phyloP scores from a whole-genome alignment of 129 eudicot species.

The Mikania micrantha region DNA sequence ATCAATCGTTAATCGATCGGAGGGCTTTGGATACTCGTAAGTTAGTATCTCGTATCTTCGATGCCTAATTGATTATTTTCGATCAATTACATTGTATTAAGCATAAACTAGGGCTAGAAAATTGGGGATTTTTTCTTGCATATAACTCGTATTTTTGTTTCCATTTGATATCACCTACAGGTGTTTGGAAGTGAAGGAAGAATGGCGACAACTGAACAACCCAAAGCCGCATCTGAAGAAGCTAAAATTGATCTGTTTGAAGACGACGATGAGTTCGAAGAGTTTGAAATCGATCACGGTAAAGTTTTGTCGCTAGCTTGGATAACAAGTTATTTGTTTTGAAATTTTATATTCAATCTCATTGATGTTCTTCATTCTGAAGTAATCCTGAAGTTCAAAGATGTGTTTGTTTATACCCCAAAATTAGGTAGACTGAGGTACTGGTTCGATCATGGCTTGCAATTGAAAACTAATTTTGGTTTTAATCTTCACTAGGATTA shows the following conservation, averaged over 20 bases:
- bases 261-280: conserved; percentile 86
- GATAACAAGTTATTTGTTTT: conserved; percentile 5
- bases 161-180: not conserved
- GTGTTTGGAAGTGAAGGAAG: not conserved
- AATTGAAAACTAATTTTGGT: not conserved
- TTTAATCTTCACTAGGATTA: not conserved
- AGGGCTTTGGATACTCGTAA: conserved; percentile 15
- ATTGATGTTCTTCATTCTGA: not conserved
- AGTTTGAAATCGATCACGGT: conserved; percentile 77
- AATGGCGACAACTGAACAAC: conserved; percentile 55
- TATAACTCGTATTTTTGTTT: not conserved
- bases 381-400: not conserved
- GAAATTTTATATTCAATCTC: not conserved
- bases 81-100: not conserved
- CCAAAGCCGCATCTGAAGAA: conserved; percentile 55
- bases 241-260: conserved; percentile 80
- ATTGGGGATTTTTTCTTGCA: conserved; percentile 4
- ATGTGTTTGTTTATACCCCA: not conserved
- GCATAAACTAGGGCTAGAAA: conserved; percentile 17
- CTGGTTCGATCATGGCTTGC: not conserved
- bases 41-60: conserved; percentile 1
- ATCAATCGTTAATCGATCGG: not conserved
- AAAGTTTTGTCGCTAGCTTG: not conserved
- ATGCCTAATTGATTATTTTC: not conserved
- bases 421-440: not conserved